Base-by-base conservation (phyloP, 2,329 filamentous ascomycete species). In the Penicillium frequentans region DNA sequence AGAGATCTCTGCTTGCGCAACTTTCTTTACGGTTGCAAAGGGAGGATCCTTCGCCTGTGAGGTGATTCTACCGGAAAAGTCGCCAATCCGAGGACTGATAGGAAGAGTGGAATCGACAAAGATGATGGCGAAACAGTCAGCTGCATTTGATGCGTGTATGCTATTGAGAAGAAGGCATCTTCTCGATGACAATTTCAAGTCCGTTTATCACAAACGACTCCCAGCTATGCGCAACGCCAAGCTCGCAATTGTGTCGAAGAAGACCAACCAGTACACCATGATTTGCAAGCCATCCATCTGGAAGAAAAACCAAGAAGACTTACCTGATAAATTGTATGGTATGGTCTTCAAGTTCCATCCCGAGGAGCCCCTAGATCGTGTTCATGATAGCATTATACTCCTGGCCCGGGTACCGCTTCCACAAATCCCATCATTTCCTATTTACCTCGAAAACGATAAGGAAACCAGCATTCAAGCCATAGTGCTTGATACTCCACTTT, bases 221-320 rank as follows among this genome's bases (percentile, higher is more conserved):
- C 93, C 91, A 3, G 82, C 79, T 0, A 93, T 96, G 89, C 84
- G 90, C n/a, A 97, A 97, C 71, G 92, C 93, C 2, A 83, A 86
- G 0, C 77, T 97, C 5, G 92, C 93, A 0, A 81, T 97, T n/a
- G 89, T 86, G 61, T 86, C 86, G 24, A 93, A 91, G 68, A 91
- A 90, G 69, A 86, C 83, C 48, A 83, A 84, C 1, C 79, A 84
- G 27, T 98, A 98, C 72, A 75, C 77, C 1, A 96, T 96, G 90
- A 84, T 84, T 2, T 79, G 86, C 14, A 97, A 96, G 70, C 92
- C 95, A 1, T 76, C 80, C 0, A 75, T 91, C 2, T 99, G 95
- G 95, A 70, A 73, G 19, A 60, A 74, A 26, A 72, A 71, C 8
- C 71, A 77, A 49, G 81, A 77, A 13, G 67, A 64, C 1, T 52